These are phyloP conservation scores for Globisporangium yorkense DNA, from an alignment of 352 stramenopile genomes.

Conservation along the genomic window DNA sequence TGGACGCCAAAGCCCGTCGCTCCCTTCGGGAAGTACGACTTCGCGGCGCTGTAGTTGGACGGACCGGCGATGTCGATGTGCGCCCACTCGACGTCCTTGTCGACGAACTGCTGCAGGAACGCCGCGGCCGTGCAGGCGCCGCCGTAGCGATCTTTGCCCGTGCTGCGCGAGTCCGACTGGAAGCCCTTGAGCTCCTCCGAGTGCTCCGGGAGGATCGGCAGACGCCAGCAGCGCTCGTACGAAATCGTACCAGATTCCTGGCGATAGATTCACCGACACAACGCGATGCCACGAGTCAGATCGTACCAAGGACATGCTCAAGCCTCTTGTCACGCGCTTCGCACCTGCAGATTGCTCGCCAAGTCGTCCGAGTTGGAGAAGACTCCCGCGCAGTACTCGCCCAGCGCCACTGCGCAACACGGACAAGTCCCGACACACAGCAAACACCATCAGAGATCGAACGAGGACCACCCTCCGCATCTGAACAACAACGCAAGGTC, in stretches of 20 bases:
- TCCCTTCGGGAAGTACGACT: constrained; percentile 83
- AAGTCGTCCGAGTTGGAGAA: constrained; percentile 91
- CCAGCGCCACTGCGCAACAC: constrained; percentile 59
- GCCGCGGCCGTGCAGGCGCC: constrained; percentile 81
- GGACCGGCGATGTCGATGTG: constrained; percentile 88
- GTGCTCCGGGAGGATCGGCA: constrained; percentile 87
- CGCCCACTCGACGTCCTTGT: constrained; percentile 82
- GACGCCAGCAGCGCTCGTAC: constrained; percentile 85
- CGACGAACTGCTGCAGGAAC: constrained; percentile 87
- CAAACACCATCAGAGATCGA: background rate
- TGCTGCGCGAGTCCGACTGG: constrained; percentile 80
- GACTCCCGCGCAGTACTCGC: constrained; percentile 84
- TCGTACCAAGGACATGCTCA: background rate
- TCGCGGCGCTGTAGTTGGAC: constrained; percentile 72
- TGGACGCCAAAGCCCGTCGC: constrained; percentile 87
- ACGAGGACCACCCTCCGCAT: background rate
- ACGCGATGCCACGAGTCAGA: too few species aligned
- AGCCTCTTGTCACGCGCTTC: background rate
- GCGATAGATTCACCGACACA: background rate
- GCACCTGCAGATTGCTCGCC: constrained; percentile 51
- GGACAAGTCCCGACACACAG: background rate
- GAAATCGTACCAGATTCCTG: constrained; percentile 49
- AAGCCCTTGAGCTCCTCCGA: constrained; percentile 71
- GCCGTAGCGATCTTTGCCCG: constrained; percentile 66
- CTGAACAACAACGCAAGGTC: background rate